Percentiles rank a stretch among this genome's conserved stretches.
Conservation (phyloP, 192 early-diverging fungal genomes). For the Linderina pennispora region DNA sequence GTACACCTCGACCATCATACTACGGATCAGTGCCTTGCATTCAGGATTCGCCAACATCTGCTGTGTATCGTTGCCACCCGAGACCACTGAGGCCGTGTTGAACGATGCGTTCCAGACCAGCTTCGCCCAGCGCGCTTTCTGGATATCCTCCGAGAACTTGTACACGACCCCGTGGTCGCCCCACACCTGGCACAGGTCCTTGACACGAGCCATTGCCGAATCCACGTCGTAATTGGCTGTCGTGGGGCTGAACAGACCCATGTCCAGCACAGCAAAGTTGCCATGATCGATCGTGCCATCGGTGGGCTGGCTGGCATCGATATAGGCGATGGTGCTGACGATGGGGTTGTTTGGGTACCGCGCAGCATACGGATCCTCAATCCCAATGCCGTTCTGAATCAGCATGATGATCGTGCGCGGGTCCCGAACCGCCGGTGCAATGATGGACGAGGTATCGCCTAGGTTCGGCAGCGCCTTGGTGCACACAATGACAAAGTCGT, state of each 20-base stretch:
- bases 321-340: conserved; percentile 55
- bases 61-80: conserved; percentile 50
- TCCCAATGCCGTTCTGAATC: conserved; percentile 69
- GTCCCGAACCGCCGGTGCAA: conserved; percentile 46
- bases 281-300: conserved; percentile 54
- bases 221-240: conserved; percentile 18
- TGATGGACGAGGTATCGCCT: conserved; percentile 51
- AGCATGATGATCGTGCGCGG: conserved; percentile 52
- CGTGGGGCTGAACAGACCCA: conserved; percentile 21
- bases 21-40: conserved; percentile 34
- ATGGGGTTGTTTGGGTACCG: conserved; percentile 59
- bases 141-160: conserved; percentile 48
- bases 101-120: conserved; percentile 71
- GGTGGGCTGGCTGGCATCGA: conserved; percentile 53
- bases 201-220: conserved; percentile 2
- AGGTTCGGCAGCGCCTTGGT: conserved; percentile 64
- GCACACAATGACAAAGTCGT: conserved; percentile 57
- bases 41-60: conserved; percentile 48
- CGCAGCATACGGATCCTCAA: conserved; percentile 52
- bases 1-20: conserved; percentile 55
- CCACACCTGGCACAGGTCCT: conserved; percentile 43
- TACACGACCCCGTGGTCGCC: conserved; percentile 34
- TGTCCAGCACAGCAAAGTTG: conserved; percentile 21
- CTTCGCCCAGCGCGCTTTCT: conserved; percentile 61
- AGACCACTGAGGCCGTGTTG: conserved; percentile 56